Base-by-base conservation (phyloP, 306 rosid genomes). In the Gastrolobium villosum region DNA sequence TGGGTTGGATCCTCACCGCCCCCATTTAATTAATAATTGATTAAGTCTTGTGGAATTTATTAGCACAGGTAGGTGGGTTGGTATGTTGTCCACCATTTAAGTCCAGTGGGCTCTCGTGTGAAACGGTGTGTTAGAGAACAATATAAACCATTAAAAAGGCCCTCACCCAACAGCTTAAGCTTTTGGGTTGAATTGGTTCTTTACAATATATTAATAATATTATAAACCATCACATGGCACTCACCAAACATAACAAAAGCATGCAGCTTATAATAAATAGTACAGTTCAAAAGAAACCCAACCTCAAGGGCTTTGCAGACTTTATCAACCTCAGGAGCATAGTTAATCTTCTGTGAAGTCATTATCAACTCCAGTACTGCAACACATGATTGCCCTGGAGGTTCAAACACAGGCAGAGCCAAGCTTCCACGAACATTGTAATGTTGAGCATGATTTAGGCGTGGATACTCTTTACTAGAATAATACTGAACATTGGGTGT, bases 251-350 rank as follows among this genome's bases (percentile, higher is more conserved):
- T 54, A 45, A 80, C 52, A 11, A 80, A n/a, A 54, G 40, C 15
- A 52, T 13, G 65, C 44, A 52, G 40, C 3, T 68, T 44, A 41
- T 40, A 35, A 26, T 67, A 59, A 55, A 43, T n/a, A 71, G 72
- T 9, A 79, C 59, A 46, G 74, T 41, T 80, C 43, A 79, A 81
- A 81, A 66, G 73, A 32, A 75, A 81, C 56, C 92, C 40, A 85
- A 92, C 98, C 97, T 94, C 89, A 71, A 94, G 97, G 71, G 98
- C 98, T 87, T 92, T 94, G 84, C 98, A 92, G 71, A 92, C 80
- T 86, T 87, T 90, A 64, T 94, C 93, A 74, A 90, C 94, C 69
- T 92, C 98, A 14, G 96, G 91, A 57, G 94, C 97, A 81, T 92
- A 94, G 59, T 92, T 89, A 79, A 92, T 85, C 90, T 84, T 90